These are phyloP conservation scores for Astragalus membranaceus DNA, from an alignment of 306 rosid genomes.

Conservation along the genomic window DNA sequence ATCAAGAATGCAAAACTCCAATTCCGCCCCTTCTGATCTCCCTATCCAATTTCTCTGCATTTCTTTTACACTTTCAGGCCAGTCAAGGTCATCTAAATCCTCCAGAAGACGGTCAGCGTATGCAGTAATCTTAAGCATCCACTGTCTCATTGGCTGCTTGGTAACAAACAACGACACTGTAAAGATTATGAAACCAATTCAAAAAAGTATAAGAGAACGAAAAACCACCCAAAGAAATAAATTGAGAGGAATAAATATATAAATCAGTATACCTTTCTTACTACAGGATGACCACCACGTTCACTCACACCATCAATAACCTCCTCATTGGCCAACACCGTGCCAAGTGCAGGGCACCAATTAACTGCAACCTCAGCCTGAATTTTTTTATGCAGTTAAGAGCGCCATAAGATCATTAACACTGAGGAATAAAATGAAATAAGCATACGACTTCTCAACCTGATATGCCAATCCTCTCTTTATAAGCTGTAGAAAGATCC, in stretches of 20 bases:
- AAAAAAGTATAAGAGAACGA: slow-evolving; percentile 30
- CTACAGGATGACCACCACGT: slow-evolving; percentile 94
- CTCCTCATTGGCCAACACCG: slow-evolving; percentile 98
- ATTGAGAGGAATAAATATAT: slow-evolving; percentile 1
- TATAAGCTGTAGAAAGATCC: slow-evolving; percentile 92
- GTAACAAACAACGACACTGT: slow-evolving; percentile 85
- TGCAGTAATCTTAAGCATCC: slow-evolving; percentile 99
- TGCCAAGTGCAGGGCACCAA: slow-evolving; percentile 99
- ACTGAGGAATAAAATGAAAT: slow-evolving; percentile 6
- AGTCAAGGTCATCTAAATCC: slow-evolving; percentile 84
- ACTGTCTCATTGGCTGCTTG: slow-evolving; percentile 99
- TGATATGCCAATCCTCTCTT: slow-evolving; percentile 96
- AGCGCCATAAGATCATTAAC: slow-evolving; percentile 11
- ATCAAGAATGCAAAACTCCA: slow-evolving; percentile 67
- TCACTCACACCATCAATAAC: slow-evolving; percentile 95
- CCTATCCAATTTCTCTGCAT: slow-evolving; percentile 99
- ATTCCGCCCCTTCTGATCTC: slow-evolving; percentile 95
- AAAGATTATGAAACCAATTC: slow-evolving; percentile 63
- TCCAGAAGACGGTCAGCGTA: slow-evolving; percentile 98
- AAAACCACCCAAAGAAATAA: slow-evolving; percentile 8
- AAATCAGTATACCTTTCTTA: slow-evolving; percentile 59
- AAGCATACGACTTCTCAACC: slow-evolving; percentile 34
- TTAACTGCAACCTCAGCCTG: slow-evolving; percentile 99
- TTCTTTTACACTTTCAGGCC: slow-evolving; percentile 98
- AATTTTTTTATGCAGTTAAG: slow-evolving; percentile 5